Evolutionary conservation across 345 rosid species (phyloP), one percentile per base, ranked within the genome.

Genomic region (Nephelium lappaceum): DNA sequence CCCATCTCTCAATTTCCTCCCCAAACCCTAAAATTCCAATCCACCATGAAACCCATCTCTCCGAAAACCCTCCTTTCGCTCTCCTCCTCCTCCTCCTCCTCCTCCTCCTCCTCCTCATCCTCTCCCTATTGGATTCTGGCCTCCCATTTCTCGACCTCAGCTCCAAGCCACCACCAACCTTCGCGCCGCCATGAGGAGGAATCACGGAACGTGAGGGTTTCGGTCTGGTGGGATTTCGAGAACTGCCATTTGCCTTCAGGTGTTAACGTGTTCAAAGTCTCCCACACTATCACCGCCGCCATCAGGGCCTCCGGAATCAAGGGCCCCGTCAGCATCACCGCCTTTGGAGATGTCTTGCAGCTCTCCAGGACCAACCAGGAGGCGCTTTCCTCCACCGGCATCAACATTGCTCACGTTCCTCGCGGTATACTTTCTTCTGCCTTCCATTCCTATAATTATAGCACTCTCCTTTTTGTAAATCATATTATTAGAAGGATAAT

Each of bases 191-290:
- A 82, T 3, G 91, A 89, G 2, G 92, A 90, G 65, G 90, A 81
- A 58, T 85, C 90, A 1, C 82, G 88, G 43, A 78, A 69, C 31
- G 89, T 95, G 47, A 83, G 86, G 87, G 94, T 95, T 39, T 85
- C 86, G 6, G 99, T 96, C 11, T 94, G 99, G 98, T 96, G 97
- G 97, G 97, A 94, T 83, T 93, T 96, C 80, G 99, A 94, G 93
- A 96, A 93, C 76, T 95, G 98, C 77, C 10, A 71, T 78, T 24
- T 88, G 41, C 97, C 97, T 31, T 79, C 78, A 1, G 95, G 92
- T 23, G 88, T 75, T 15, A 94, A 94, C 71, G 95, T 85, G 5
- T 88, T 82, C 79, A 91, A 78, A 80, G 87, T 94, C 31, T 79
- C 91, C 24, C 88, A 79, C 19, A 8, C 66, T 66, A 91, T 96